Evolutionary conservation across 2,329 filamentous ascomycete species (phyloP).

Genomic region (Apiospora arundinis): DNA sequence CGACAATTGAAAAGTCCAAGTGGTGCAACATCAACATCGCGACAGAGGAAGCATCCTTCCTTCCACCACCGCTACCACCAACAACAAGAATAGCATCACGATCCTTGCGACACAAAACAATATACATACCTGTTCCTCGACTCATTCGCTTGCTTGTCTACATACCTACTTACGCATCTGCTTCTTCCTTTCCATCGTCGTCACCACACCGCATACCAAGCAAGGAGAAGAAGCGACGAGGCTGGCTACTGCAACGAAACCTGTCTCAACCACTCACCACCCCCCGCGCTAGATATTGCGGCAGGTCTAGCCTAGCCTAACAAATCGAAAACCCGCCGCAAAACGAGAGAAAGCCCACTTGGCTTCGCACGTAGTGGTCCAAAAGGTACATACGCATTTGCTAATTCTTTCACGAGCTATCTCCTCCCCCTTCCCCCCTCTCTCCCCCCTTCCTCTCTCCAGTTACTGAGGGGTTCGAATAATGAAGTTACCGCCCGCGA

Average conservation of each 20-base stretch:
- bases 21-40: not conserved
- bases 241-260: constrained; percentile 2
- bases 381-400: constrained; percentile 8
- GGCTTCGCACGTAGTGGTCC: constrained; percentile 1
- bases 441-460: constrained; percentile 8
- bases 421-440: not conserved
- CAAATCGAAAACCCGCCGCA: constrained; percentile 15
- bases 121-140: not conserved
- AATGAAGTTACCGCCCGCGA: constrained; percentile 5
- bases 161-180: not conserved
- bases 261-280: not conserved
- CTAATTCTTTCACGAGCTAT: constrained; percentile 18
- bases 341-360: not conserved
- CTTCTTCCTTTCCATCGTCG: not conserved
- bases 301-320: constrained; percentile 16
- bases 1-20: constrained; percentile 5
- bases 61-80: not conserved
- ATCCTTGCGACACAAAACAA: not conserved
- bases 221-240: not conserved
- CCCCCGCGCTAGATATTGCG: constrained; percentile 8
- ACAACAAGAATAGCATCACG: not conserved
- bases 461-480: constrained; percentile 10
- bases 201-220: not conserved
- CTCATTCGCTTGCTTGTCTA: not conserved
- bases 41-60: no score